These are phyloP conservation scores for Vigna mungo DNA, from an alignment of 306 rosid genomes.

Conservation along the genomic window DNA sequence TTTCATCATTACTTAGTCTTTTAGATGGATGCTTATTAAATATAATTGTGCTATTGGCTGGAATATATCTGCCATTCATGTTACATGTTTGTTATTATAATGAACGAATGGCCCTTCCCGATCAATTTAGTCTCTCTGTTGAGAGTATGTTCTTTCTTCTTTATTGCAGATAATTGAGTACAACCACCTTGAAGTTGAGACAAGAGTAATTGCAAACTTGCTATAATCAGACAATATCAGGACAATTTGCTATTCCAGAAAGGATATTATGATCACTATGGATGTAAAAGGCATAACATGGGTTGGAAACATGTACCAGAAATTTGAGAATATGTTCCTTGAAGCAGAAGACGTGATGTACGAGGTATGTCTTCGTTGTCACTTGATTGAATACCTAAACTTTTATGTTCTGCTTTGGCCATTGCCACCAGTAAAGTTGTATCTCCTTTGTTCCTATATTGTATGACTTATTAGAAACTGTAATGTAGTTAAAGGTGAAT, in stretches of 20 bases:
- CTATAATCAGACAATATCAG: slow-evolving; percentile 16
- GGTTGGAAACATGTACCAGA: slow-evolving; percentile 83
- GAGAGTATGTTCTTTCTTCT: slow-evolving; percentile 10
- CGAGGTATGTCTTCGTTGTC: slow-evolving; percentile 61
- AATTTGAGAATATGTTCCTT: slow-evolving; percentile 85
- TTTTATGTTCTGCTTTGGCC: not conserved
- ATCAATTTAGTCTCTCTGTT: slow-evolving; percentile 29
- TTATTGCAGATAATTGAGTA: slow-evolving; percentile 49
- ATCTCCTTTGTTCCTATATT: not conserved
- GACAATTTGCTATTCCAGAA: slow-evolving; percentile 30
- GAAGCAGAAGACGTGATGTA: slow-evolving; percentile 83
- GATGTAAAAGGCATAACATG: slow-evolving; percentile 80
- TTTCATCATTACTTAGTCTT: slow-evolving; percentile 14
- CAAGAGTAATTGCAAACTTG: slow-evolving; percentile 16
- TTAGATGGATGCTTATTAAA: slow-evolving; percentile 21
- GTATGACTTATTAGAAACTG: not conserved
- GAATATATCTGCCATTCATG: slow-evolving; percentile 16
- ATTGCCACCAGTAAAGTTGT: slow-evolving; percentile 15
- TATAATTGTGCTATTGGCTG: slow-evolving; percentile 20
- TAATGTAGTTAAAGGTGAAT: not conserved
- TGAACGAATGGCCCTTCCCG: not conserved
- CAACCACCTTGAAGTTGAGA: slow-evolving; percentile 37
- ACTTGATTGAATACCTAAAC: slow-evolving; percentile 21
- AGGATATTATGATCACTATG: slow-evolving; percentile 57
- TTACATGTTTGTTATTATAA: slow-evolving; percentile 23